Conservation (phyloP, 768 basidiomycete species). For the Hericium alpestre region DNA sequence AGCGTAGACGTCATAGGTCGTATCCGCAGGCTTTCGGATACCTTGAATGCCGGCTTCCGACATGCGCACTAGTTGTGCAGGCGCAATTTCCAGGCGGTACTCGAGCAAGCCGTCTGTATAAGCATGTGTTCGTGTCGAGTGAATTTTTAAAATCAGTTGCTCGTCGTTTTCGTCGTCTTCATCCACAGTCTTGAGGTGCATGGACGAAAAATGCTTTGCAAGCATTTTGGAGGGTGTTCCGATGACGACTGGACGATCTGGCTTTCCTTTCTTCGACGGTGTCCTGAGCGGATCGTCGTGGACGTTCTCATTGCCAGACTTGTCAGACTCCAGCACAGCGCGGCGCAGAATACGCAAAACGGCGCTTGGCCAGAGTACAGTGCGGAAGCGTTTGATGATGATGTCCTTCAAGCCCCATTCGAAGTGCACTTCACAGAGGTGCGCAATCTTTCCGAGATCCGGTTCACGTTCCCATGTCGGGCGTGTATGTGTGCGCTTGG, state of each 20-base stretch:
- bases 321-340: conserved; percentile 31
- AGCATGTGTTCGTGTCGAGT: conserved; percentile 51
- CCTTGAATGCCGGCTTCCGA: conserved; percentile 61
- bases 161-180: conserved; percentile 26
- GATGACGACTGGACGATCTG: background rate
- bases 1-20: conserved; percentile 21
- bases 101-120: conserved; percentile 66
- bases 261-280: background rate
- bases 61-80: conserved; percentile 51
- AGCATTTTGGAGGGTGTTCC: conserved; percentile 45
- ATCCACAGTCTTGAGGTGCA: conserved; percentile 20
- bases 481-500: conserved; percentile 24
- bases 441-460: conserved; percentile 61
- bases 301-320: background rate
- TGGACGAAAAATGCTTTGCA: conserved; percentile 41
- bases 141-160: conserved; percentile 53
- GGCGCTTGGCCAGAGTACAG: conserved; percentile 69
- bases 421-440: conserved; percentile 76
- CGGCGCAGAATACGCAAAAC: conserved; percentile 65
- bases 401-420: conserved; percentile 85
- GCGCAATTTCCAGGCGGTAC: conserved; percentile 72
- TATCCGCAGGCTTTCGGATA: conserved; percentile 30
- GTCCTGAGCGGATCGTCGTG: conserved; percentile 15
- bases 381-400: conserved; percentile 77
- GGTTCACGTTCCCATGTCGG: conserved; percentile 44